Conservation (phyloP, 2,329 filamentous ascomycete species). For the Colletotrichum tofieldiae region DNA sequence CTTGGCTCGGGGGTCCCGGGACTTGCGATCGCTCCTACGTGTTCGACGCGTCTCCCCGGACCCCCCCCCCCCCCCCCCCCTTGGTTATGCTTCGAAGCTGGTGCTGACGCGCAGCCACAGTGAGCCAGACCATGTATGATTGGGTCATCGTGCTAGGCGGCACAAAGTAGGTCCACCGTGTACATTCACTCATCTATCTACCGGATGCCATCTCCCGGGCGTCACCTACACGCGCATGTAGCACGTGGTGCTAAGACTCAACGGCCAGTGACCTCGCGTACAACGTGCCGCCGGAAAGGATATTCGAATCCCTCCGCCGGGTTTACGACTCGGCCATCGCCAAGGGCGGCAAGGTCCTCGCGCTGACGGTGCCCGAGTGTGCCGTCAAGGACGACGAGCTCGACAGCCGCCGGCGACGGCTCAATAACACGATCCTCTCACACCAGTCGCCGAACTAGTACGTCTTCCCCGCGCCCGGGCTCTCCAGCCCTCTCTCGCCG, state of each 20-base stretch:
- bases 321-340: constrained; percentile 67
- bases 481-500: not conserved
- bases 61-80: no score
- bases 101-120: constrained; percentile 38
- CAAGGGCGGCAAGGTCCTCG: constrained; percentile 70
- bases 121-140: constrained; percentile 58
- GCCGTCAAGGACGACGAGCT: constrained; percentile 49
- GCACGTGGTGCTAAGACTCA: constrained; percentile 4
- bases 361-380: constrained; percentile 74
- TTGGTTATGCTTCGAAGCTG: not conserved
- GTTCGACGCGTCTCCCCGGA: not conserved
- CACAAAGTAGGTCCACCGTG: constrained; percentile 66
- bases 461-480: constrained; percentile 47
- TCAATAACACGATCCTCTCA: constrained; percentile 69
- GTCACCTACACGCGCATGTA: not conserved
- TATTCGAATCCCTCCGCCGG: constrained; percentile 65
- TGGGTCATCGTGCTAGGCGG: constrained; percentile 77
- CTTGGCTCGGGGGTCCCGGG: not conserved
- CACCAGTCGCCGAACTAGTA: constrained; percentile 69
- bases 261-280: constrained; percentile 65
- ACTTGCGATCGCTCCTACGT: not conserved
- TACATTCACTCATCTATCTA: not conserved
- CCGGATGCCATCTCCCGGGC: no score
- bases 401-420: constrained; percentile 54
- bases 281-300: constrained; percentile 54